These are phyloP conservation scores for Chlamydomonas sp. DNA, from an alignment of 139 green algal species.

Conservation along the genomic window DNA sequence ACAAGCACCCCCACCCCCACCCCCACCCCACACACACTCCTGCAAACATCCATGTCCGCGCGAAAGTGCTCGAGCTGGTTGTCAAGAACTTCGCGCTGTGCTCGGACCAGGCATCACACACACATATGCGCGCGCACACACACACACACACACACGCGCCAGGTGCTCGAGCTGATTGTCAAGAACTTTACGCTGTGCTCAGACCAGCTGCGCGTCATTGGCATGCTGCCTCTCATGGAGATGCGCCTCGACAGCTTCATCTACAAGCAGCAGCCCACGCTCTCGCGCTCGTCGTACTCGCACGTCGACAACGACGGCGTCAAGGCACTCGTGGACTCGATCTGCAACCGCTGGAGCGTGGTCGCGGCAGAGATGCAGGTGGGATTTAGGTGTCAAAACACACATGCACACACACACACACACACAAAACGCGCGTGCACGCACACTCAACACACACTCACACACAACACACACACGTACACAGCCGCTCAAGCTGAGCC, in stretches of 20 bases:
- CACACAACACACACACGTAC: too few species aligned
- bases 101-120: conserved; percentile 42
- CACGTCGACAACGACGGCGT: conserved; percentile 65
- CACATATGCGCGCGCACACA: too few species aligned
- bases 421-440: too few species aligned
- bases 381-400: too few species aligned
- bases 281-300: conserved; percentile 46
- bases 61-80: conserved; percentile 47
- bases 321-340: conserved; percentile 56
- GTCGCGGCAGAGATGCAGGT: conserved; percentile 28
- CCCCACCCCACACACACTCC: too few species aligned
- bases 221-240: conserved; percentile 48
- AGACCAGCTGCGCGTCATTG: conserved; percentile 37
- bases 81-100: conserved; percentile 45
- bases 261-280: conserved; percentile 54
- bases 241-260: conserved; percentile 52
- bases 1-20: too few species aligned
- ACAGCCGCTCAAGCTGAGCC: too few species aligned
- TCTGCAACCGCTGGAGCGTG: conserved; percentile 45
- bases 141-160: too few species aligned
- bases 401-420: too few species aligned
- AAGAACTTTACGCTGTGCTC: conserved; percentile 44
- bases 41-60: too few species aligned
- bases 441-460: too few species aligned
- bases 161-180: conserved; percentile 46